phyloP scores from a whole-genome alignment of 2,329 filamentous ascomycete species.

The Aspergillus arachidicola region DNA sequence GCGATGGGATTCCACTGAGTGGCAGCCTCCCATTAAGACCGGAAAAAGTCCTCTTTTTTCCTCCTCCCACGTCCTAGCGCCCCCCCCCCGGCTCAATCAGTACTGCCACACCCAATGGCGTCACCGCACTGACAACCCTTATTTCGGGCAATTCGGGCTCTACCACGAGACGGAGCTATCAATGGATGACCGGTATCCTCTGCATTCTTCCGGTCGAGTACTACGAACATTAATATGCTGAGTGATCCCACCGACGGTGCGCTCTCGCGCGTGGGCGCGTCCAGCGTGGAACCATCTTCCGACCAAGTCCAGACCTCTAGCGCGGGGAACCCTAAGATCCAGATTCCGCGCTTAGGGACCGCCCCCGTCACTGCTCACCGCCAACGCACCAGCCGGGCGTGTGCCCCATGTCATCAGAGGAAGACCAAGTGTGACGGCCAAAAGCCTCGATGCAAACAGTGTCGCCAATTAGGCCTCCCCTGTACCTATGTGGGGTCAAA shows the following conservation, averaged over 20 bases:
- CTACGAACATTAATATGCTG: neutral
- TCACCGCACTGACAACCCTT: neutral
- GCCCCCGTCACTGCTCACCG: neutral
- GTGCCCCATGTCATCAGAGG: slow-evolving; percentile 17
- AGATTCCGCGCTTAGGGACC: slow-evolving; percentile 4
- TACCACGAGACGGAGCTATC: neutral
- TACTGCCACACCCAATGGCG: neutral
- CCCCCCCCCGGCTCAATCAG: neutral
- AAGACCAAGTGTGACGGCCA: slow-evolving; percentile 26
- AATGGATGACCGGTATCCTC: neutral
- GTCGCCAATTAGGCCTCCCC: slow-evolving; percentile 6
- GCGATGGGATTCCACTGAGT: too few species aligned
- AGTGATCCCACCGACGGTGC: neutral
- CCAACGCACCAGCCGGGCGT: slow-evolving; percentile 20
- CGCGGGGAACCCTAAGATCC: neutral
- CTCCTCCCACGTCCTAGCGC: neutral
- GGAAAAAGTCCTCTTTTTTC: too few species aligned
- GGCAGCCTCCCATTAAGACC: too few species aligned
- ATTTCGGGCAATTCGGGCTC: neutral
- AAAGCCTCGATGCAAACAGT: slow-evolving; percentile 19
- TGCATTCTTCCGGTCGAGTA: neutral
- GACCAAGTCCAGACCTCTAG: neutral
- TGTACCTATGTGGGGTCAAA: slow-evolving; percentile 22
- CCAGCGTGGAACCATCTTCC: neutral
- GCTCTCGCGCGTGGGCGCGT: neutral